Evolutionary conservation across 2,329 filamentous ascomycete genomes (phyloP), one percentile per base, ranked within the genome.

Genomic region (Verticillium albo-atrum): DNA sequence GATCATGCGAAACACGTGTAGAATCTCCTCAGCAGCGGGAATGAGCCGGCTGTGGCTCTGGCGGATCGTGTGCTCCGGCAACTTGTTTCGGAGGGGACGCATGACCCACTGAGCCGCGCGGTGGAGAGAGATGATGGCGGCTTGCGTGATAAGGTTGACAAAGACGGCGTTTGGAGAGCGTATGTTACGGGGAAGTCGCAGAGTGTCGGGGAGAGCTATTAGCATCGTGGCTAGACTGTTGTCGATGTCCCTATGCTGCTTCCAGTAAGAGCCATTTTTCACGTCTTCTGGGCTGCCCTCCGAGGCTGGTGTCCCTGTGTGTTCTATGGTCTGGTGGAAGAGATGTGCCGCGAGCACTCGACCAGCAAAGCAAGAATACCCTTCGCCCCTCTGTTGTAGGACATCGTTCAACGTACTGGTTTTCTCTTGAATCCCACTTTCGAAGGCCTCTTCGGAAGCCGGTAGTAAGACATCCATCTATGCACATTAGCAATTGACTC

Each of bases 141-240:
- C 87, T 65, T 89, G 86, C n/a, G 89, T 82, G 66, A 82, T 83
- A 82, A 89, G 87, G 65, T 89, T 89, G 64, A 84, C 75, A 68
- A 89, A 89, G 2, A 89, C 79, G 26, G 85, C 79, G 60, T 89
- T 89, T 0, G 84, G 77, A 66, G 88, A 79, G 54, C 77, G 74
- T 47, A 87, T 73, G 1, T 83, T 84, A 25, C 73, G 71, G 2
- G 87, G 85, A 42, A 89, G 72, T 56, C 86, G 80, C 42, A 90
- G 74, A 61, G 81, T 74, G 54, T 80, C 80, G 0, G 87, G 86
- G 15, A 89, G 73, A 1, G 81, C 79, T 28, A 89, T 74, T 2
- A 83, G 78, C 10, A 83, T 85, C 60, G 85, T 84, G 27, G 86
- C 77, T 6, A 90, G 73, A 51, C 86, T 80, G 61, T 84, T 84